Conservation (phyloP, 2,329 filamentous ascomycete species). For the Claviceps quebecensis region DNA sequence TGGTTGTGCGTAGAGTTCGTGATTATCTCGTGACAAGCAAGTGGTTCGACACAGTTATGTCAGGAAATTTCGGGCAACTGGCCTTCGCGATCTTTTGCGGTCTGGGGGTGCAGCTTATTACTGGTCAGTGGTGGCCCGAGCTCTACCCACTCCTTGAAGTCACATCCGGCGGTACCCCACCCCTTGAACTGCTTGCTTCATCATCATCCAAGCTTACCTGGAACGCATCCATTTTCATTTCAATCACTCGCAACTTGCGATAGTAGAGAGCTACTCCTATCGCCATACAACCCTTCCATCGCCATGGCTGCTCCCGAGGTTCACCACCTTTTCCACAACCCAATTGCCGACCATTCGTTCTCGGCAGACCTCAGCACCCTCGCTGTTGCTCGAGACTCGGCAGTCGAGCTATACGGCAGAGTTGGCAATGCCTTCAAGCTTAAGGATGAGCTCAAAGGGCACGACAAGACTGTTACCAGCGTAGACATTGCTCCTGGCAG, state of each 20-base stretch:
- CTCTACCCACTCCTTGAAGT: neutral
- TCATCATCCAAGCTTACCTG: neutral
- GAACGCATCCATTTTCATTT: neutral
- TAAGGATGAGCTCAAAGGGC: slow-evolving; percentile 85
- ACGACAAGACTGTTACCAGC: slow-evolving; percentile 93
- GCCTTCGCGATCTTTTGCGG: slow-evolving; percentile 3
- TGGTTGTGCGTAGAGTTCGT: neutral
- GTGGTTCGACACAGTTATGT: neutral
- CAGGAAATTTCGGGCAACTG: slow-evolving; percentile 1
- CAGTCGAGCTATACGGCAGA: slow-evolving; percentile 74
- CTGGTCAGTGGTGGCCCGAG: neutral
- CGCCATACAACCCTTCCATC: slow-evolving; percentile 13
- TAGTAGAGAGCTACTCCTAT: slow-evolving; percentile 85
- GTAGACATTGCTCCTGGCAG: slow-evolving; percentile 87
- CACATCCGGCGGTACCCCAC: neutral
- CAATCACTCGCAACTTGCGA: slow-evolving; percentile 28
- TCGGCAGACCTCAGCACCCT: slow-evolving; percentile 79
- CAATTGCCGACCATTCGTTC: slow-evolving; percentile 97
- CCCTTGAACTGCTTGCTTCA: neutral
- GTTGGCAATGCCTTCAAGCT: slow-evolving; percentile 64
- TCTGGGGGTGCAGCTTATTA: neutral
- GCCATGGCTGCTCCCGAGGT: slow-evolving; percentile 78
- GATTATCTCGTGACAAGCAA: neutral
- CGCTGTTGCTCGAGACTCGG: slow-evolving; percentile 80
- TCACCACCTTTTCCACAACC: slow-evolving; percentile 91